Evolutionary conservation across 495 filamentous ascomycete species (phyloP).

Genomic region (Aspergillus ellipticus): DNA sequence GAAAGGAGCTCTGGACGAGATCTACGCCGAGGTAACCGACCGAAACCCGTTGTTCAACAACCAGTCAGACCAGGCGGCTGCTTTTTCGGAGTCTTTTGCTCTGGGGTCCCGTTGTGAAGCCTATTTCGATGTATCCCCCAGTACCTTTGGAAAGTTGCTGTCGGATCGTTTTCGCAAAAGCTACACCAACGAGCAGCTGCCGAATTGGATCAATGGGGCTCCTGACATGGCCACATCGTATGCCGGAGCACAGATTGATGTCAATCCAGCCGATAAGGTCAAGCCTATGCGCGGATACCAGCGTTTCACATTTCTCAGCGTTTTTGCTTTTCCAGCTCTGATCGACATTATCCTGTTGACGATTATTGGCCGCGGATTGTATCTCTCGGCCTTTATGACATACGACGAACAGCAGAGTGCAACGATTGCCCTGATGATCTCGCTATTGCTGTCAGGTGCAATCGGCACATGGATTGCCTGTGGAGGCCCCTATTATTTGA

Average conservation of each 20-base stretch:
- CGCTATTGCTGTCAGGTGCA: conserved; percentile 52
- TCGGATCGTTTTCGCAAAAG: conserved; percentile 49
- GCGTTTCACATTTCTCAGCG: conserved; percentile 54
- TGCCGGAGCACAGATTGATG: conserved; percentile 54
- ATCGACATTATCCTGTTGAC: conserved; percentile 58
- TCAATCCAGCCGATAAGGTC: conserved; percentile 45
- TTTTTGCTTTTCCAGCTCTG: conserved; percentile 58
- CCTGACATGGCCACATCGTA: conserved; percentile 49
- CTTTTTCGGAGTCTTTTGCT: conserved; percentile 59
- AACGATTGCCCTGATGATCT: conserved; percentile 54
- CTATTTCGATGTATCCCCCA: conserved; percentile 55
- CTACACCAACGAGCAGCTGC: conserved; percentile 49
- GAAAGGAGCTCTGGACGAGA: conserved; percentile 55
- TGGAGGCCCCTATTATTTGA: conserved; percentile 58
- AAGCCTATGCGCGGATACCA: conserved; percentile 47
- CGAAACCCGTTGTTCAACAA: conserved; percentile 56
- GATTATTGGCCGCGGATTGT: conserved; percentile 54
- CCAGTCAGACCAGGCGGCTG: conserved; percentile 55
- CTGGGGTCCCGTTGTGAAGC: conserved; percentile 58
- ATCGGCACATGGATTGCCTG: conserved; percentile 58
- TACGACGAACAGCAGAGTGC: conserved; percentile 48
- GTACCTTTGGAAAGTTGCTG: conserved; percentile 52
- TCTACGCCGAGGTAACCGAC: conserved; percentile 57
- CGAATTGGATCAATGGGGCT: conserved; percentile 47
- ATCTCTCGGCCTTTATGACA: conserved; percentile 53